A percentile compares a stretch with the other conserved stretches of the same genome.
Conservation (phyloP, 2,329 filamentous ascomycete genomes). For the Aspergillus sp. region DNA sequence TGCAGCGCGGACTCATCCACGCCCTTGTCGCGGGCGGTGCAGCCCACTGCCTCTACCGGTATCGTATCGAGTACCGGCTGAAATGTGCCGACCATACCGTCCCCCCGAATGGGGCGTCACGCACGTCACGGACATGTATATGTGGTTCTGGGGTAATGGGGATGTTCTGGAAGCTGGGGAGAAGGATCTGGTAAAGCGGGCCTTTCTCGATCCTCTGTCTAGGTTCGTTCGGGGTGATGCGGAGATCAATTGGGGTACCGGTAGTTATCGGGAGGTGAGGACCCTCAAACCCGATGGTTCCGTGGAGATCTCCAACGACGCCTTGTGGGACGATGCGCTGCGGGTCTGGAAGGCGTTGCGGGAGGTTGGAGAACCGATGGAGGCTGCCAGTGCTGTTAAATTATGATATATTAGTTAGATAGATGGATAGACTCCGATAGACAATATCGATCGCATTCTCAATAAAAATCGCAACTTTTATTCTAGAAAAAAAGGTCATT, state of each 20-base stretch:
- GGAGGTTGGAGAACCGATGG: conserved; percentile 8
- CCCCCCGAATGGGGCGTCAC: conserved; percentile 51
- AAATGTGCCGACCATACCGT: conserved; percentile 39
- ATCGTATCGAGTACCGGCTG: conserved; percentile 52
- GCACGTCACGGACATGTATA: conserved; percentile 49
- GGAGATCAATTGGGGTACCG: conserved; percentile 23
- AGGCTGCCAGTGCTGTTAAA: conserved; percentile 5
- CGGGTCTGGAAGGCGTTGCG: conserved; percentile 41
- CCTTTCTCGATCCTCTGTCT: conserved; percentile 24
- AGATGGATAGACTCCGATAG: background rate
- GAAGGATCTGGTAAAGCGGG: conserved; percentile 34
- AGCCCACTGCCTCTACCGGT: conserved; percentile 45
- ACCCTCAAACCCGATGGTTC: conserved; percentile 42
- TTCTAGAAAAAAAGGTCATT: background rate
- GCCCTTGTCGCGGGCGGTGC: conserved; percentile 40
- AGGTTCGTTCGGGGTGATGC: conserved; percentile 21
- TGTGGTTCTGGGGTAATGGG: conserved; percentile 55
- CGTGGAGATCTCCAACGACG: conserved; percentile 45
- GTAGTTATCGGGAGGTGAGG: conserved; percentile 33
- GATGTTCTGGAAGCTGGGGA: conserved; percentile 38
- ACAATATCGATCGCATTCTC: background rate
- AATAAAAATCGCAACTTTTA: background rate
- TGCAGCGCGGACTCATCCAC: conserved; percentile 49
- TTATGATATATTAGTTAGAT: background rate
- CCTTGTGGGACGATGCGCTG: conserved; percentile 43